Conservation (phyloP, 768 basidiomycete species). For the Tulasnella sp. region DNA sequence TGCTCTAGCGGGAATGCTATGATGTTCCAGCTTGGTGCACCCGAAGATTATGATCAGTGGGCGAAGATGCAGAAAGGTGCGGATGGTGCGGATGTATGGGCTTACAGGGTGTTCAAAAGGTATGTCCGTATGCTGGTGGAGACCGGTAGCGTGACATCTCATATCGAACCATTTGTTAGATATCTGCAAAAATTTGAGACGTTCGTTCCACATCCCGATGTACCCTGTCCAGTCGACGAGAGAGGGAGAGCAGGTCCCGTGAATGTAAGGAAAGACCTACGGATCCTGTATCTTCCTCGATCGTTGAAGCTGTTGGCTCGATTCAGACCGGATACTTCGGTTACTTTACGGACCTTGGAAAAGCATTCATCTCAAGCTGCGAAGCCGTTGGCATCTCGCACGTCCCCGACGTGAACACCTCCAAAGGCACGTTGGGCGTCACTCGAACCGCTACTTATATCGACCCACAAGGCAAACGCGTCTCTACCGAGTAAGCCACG, state of each 20-base stretch:
- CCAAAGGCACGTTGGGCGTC: background rate
- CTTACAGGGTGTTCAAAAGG: conserved; percentile 10
- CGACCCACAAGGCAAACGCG: conserved; percentile 11
- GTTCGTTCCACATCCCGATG: conserved; percentile 11
- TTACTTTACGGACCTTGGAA: background rate
- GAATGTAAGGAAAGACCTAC: background rate
- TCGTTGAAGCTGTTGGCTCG: background rate
- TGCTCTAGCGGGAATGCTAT: conserved; percentile 58
- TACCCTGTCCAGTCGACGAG: conserved; percentile 6
- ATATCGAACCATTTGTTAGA: background rate
- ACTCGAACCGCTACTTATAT: conserved; percentile 13
- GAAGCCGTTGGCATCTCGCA: no score
- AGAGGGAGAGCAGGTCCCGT: conserved; percentile 10
- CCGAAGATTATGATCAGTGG: conserved; percentile 19
- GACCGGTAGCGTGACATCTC: background rate
- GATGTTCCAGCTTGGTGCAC: conserved; percentile 26
- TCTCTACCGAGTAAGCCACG: conserved; percentile 7
- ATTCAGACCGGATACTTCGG: conserved; percentile 13
- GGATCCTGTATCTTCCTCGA: background rate
- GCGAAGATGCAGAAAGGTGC: background rate
- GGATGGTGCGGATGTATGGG: conserved; percentile 14
- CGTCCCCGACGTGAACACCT: background rate
- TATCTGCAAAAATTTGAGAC: conserved; percentile 16
- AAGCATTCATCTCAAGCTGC: conserved; percentile 4
- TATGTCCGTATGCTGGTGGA: background rate